phyloP scores from a whole-genome alignment of 345 rosid genomes.

The Syzygium aromaticum region DNA sequence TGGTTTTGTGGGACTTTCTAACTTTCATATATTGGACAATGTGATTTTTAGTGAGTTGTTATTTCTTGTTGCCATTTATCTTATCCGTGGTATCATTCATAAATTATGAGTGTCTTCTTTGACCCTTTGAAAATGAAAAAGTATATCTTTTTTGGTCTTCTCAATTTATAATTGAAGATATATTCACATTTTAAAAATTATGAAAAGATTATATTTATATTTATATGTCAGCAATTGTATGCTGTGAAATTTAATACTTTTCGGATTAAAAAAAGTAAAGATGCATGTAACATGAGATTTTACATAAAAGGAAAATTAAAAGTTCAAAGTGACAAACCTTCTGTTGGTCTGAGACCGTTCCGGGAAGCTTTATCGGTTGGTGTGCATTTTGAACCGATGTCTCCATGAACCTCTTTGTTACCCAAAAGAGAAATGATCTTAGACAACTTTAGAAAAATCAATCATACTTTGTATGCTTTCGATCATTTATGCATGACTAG shows the following conservation, averaged over 20 bases:
- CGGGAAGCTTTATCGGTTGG: fast-evolving
- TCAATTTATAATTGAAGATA: too few species aligned
- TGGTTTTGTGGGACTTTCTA: too few species aligned
- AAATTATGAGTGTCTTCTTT: too few species aligned
- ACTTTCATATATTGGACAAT: too few species aligned
- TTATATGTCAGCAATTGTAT: too few species aligned
- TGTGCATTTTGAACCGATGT: background rate
- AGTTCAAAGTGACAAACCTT: background rate
- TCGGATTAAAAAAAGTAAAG: too few species aligned
- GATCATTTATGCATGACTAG: background rate
- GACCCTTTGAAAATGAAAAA: background rate
- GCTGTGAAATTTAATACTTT: background rate
- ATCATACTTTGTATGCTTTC: background rate
- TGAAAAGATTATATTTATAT: too few species aligned
- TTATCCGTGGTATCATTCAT: too few species aligned
- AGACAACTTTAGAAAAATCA: background rate
- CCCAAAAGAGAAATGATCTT: fast-evolving
- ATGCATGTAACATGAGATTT: fast-evolving
- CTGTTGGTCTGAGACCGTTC: fast-evolving
- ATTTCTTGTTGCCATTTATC: too few species aligned
- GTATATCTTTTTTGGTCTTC: background rate
- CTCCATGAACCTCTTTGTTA: fast-evolving
- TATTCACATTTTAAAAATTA: too few species aligned
- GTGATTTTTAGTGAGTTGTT: too few species aligned
- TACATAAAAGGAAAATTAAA: background rate